Evolutionary conservation across 163 green algal genomes (phyloP).

Genomic region (Scenedesmus sp.): DNA sequence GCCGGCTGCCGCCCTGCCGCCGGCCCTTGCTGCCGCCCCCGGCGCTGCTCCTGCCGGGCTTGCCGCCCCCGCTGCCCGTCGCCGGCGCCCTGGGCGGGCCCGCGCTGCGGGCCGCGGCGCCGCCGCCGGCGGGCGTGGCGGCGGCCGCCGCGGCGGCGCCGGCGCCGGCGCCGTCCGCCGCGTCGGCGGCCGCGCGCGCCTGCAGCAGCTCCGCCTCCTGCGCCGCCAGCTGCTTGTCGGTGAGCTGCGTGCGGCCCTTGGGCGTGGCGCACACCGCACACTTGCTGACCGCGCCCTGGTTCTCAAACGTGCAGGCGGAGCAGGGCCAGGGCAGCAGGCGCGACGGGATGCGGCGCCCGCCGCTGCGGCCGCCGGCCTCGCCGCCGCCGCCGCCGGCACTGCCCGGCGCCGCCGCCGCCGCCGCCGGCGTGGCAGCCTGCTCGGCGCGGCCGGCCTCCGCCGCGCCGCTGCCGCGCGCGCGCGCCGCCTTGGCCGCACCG

Average conservation of each 20-base stretch:
- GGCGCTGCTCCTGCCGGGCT: not conserved
- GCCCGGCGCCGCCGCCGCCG: constrained; percentile 2
- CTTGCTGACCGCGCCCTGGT: constrained; percentile 34
- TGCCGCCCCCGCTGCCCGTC: not conserved
- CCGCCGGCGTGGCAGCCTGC: not conserved
- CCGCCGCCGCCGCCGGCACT: not conserved
- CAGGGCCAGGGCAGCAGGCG: constrained; percentile 62
- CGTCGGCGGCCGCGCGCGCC: not conserved
- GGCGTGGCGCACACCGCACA: constrained; percentile 31
- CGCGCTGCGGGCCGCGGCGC: not conserved
- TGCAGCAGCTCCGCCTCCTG: constrained; percentile 1
- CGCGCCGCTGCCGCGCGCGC: not conserved
- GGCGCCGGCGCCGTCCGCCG: not conserved
- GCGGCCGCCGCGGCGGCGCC: constrained; percentile 5
- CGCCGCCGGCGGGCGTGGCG: not conserved
- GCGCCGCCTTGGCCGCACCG: not conserved
- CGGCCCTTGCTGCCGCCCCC: not conserved
- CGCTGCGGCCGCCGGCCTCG: not conserved
- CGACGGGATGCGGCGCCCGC: constrained; percentile 42
- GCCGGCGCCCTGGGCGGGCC: not conserved
- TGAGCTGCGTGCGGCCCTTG: constrained; percentile 4
- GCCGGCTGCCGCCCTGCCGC: no score
- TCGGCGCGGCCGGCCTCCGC: not conserved
- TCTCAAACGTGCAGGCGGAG: constrained; percentile 60
- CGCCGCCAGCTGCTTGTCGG: constrained; percentile 9